Conservation (phyloP, 2,329 filamentous ascomycete genomes). For the Trichoderma arundinaceum region DNA sequence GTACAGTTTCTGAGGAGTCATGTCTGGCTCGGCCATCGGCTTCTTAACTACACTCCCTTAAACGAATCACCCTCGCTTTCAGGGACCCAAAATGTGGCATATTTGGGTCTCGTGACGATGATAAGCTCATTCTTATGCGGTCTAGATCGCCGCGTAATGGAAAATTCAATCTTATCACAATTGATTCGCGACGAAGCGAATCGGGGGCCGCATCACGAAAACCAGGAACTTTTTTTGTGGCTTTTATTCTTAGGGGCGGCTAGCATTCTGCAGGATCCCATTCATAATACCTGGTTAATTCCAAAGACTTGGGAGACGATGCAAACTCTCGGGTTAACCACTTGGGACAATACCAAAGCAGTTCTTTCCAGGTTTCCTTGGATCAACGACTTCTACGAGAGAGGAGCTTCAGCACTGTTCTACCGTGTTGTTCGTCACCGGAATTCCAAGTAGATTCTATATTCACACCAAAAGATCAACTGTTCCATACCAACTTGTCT, state of each 20-base stretch:
- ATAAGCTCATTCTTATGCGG: conserved; percentile 8
- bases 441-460: background rate
- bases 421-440: background rate
- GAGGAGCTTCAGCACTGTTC: background rate
- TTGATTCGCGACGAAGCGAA: background rate
- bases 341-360: background rate
- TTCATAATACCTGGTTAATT: background rate
- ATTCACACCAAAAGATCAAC: background rate
- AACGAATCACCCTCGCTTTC: background rate
- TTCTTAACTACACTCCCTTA: conserved; percentile 6
- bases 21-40: conserved; percentile 1
- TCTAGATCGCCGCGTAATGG: background rate
- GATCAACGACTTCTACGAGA: conserved; percentile 10
- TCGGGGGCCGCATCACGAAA: background rate
- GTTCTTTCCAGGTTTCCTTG: background rate
- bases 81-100: background rate
- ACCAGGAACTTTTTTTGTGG: background rate
- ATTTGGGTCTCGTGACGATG: conserved; percentile 4
- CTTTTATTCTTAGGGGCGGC: conserved; percentile 6
- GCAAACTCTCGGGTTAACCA: background rate
- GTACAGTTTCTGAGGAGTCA: background rate
- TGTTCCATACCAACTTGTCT: background rate
- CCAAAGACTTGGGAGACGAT: conserved; percentile 7
- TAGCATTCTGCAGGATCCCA: background rate
- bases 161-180: conserved; percentile 1